Evolutionary conservation across 257 asterid genomes (phyloP).

Genomic region (Leonotis leonurus): DNA sequence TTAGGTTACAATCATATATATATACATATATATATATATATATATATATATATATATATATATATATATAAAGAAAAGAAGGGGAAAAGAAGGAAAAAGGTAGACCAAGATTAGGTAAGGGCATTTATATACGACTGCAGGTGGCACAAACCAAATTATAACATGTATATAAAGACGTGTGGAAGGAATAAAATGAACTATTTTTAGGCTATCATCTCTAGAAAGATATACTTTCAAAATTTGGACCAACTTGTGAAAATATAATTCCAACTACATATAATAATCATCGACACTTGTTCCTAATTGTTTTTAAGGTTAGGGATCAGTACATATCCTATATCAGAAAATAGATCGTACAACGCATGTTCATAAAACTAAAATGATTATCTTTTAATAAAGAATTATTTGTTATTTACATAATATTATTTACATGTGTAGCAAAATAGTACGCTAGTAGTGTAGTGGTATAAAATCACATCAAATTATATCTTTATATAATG

Average conservation of each 20-base stretch:
- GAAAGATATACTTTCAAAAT: conserved; percentile 2
- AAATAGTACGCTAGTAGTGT: too few relatives aligned
- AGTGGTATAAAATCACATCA: too few relatives aligned
- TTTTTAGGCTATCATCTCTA: conserved; percentile 9
- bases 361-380: too few relatives aligned
- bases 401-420: too few relatives aligned
- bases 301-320: neutral
- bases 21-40: too few relatives aligned
- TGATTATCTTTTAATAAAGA: too few relatives aligned
- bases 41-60: too few relatives aligned
- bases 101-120: neutral
- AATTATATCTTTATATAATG: too few relatives aligned
- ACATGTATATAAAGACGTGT: conserved; percentile 2
- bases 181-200: conserved; percentile 9
- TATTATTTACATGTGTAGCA: too few relatives aligned
- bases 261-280: neutral
- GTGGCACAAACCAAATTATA: neutral
- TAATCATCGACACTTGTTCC: conserved; percentile 1
- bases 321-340: neutral
- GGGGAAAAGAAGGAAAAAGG: neutral
- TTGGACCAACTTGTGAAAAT: conserved; percentile 1
- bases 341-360: too few relatives aligned
- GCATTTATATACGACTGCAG: neutral
- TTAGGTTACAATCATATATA: too few relatives aligned
- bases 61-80: too few relatives aligned